These are phyloP conservation scores for Plasmodium cynomolgi DNA, from an alignment of 169 alveolate genomes.

Conservation along the genomic window DNA sequence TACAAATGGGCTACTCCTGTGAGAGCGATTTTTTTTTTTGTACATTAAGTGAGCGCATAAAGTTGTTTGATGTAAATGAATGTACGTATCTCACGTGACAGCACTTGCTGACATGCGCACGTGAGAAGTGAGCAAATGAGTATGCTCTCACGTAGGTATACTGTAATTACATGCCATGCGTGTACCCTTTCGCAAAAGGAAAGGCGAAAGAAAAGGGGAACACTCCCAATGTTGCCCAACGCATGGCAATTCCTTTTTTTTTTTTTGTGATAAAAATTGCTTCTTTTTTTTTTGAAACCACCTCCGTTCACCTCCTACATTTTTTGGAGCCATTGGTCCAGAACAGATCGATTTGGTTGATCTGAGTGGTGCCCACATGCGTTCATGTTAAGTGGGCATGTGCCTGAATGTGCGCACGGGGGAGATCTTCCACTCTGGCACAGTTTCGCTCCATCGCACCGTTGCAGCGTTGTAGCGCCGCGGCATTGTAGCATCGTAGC, in stretches of 20 bases:
- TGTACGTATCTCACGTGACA: background rate
- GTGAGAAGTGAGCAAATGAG: background rate
- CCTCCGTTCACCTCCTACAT: background rate
- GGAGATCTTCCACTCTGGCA: background rate
- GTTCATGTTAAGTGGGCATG: background rate
- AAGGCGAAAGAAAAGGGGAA: background rate
- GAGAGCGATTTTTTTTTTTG: background rate
- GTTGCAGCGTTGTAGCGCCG: background rate
- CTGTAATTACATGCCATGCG: background rate
- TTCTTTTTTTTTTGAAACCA: background rate
- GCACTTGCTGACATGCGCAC: background rate
- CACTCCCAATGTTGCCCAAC: background rate
- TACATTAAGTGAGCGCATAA: background rate
- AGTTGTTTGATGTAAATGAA: background rate
- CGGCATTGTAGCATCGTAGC: background rate
- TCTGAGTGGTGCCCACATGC: background rate
- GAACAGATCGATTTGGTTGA: background rate
- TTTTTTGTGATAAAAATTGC: background rate
- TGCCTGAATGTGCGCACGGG: background rate
- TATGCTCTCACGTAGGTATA: background rate
- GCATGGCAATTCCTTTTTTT: background rate
- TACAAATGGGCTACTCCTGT: background rate
- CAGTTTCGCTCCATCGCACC: background rate
- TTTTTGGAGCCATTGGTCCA: background rate
- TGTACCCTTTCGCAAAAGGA: background rate